Base-by-base conservation (phyloP, 2,329 filamentous ascomycete species). In the Pleomassaria siparia region DNA sequence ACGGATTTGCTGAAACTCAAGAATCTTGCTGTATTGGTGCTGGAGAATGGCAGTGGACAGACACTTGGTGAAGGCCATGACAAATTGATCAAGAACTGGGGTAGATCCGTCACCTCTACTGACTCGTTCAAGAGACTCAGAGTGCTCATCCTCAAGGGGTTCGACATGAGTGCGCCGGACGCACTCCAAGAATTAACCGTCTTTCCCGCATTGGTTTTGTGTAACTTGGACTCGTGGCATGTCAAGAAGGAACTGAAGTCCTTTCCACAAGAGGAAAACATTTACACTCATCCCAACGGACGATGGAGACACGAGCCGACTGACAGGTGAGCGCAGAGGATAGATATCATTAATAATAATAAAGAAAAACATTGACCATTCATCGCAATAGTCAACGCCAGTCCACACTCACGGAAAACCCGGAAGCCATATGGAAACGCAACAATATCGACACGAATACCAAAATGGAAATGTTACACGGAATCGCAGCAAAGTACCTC, bases 81-180 rank as follows among this genome's bases (percentile, higher is more conserved):
- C 16, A 49, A n/a, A 25, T 20, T 44, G 25, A 50, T 64, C 22
- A 46, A 47, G 15, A 41, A 50, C 32, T 66, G 61, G 59, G 50
- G 49, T 9, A 55, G 57, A n/a, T 55, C 53, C 20, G 56, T 55
- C 7, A 13, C 25, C 11, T 51, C 62, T 39, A 61, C 47, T 25
- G 26, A 36, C n/a, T 48, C 57, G 13, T 55, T 66, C 16, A 41
- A 32, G 10, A 53, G 51, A 25, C 44, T 65, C 11, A 47, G 30
- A 30, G 47, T 60, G 9, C 30, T 64, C 2, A 44, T 56, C 2
- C 41, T 63, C 8, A 48, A 46, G 25, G 33, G 51, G 25, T 51
- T 55, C 28, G 29, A 39, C 6, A 20, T 51, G 3, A 40, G 39
- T n/a, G 40, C 40, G 26, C 22, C 35, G 3, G 26, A 28, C 10